Percentiles rank a stretch among this genome's conserved stretches.
Conservation (phyloP, 768 basidiomycete species). For the Amanita muscaria region DNA sequence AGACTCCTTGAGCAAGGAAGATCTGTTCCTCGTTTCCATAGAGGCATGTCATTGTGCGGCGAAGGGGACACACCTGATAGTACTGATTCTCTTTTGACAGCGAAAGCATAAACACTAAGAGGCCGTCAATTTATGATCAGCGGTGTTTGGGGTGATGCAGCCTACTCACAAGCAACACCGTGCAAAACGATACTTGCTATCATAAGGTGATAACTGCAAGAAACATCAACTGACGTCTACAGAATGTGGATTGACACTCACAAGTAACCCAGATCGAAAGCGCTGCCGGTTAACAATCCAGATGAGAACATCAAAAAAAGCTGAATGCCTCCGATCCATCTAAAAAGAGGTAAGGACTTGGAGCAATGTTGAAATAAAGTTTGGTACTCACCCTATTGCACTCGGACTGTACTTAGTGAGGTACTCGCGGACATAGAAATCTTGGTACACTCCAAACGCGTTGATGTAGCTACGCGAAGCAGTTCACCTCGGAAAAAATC, state of each 20-base stretch:
- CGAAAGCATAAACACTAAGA: constrained; percentile 27
- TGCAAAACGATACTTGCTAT: constrained; percentile 15
- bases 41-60: too few relatives aligned
- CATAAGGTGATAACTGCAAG: constrained; percentile 18
- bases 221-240: not conserved
- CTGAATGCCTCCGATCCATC: constrained; percentile 47
- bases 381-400: constrained; percentile 18
- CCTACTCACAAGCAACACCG: constrained; percentile 19
- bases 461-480: constrained; percentile 17
- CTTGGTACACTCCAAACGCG: constrained; percentile 22
- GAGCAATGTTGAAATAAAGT: not conserved
- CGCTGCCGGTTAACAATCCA: constrained; percentile 36
- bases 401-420: constrained; percentile 17
- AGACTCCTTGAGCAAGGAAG: constrained; percentile 44
- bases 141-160: not conserved
- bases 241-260: constrained; percentile 10
- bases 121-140: not conserved
- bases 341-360: constrained; percentile 9
- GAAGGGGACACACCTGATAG: constrained; percentile 22
- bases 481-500: not conserved
- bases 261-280: constrained; percentile 48
- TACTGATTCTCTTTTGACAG: constrained; percentile 24
- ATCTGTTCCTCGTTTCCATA: constrained; percentile 23
- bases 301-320: constrained; percentile 38
- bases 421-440: constrained; percentile 23